A percentile compares a stretch with the other conserved stretches of the same genome.
Evolutionary conservation across 495 filamentous ascomycete species (phyloP).

Genomic region (Neurospora intermedia): DNA sequence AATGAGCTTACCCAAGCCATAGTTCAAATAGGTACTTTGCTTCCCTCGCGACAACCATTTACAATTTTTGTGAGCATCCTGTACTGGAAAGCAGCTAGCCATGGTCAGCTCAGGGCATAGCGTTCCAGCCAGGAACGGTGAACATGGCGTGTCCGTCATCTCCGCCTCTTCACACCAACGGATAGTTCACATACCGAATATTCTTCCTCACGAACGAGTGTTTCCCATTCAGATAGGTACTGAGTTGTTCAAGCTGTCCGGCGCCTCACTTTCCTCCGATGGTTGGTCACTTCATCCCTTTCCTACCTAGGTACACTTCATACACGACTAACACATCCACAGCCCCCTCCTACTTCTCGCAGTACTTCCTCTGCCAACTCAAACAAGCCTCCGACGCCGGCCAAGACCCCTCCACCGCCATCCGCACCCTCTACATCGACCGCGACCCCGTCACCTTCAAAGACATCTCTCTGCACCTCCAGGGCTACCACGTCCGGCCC

Average conservation of each 20-base stretch:
- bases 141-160: not conserved
- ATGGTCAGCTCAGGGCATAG: not conserved
- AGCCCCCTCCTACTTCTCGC: constrained; percentile 97
- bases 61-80: not conserved
- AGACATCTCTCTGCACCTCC: constrained; percentile 83
- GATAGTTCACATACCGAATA: constrained; percentile 41
- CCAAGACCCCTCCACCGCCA: constrained; percentile 34
- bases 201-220: constrained; percentile 55
- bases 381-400: constrained; percentile 46
- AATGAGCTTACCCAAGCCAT: not conserved
- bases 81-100: not conserved
- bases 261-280: constrained; percentile 92
- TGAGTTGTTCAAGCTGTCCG: constrained; percentile 83
- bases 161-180: constrained; percentile 7
- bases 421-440: constrained; percentile 83
- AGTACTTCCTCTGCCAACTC: constrained; percentile 83
- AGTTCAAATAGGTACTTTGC: not conserved
- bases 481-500: constrained; percentile 87
- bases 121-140: not conserved
- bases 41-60: not conserved
- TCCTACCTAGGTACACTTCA: not conserved
- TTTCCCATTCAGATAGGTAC: constrained; percentile 93
- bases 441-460: constrained; percentile 82
- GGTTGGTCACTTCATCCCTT: constrained; percentile 44
- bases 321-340: constrained; percentile 13